phyloP scores from a whole-genome alignment of 2,329 filamentous ascomycete genomes.

The Mariannaea elegans region DNA sequence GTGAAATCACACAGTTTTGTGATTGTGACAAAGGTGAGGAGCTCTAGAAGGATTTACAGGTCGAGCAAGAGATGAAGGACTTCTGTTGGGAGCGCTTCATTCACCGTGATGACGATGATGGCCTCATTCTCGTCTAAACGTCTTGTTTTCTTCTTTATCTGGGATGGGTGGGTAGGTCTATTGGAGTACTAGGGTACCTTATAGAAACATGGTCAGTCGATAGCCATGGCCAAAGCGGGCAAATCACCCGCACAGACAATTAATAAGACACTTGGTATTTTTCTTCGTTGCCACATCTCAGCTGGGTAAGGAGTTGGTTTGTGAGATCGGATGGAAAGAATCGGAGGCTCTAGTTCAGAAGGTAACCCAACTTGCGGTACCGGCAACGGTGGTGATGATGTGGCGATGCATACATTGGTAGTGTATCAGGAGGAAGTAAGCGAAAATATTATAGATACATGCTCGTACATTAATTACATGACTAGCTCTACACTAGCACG shows the following conservation, averaged over 20 bases:
- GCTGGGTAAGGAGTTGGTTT: too few relatives aligned
- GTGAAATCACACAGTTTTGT: slow-evolving; percentile 3
- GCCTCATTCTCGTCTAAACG: not conserved
- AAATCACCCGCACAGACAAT: not conserved
- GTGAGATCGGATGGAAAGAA: not conserved
- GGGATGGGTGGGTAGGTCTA: slow-evolving; percentile 8
- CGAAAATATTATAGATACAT: not conserved
- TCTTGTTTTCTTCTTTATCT: slow-evolving; percentile 6
- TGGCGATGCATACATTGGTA: slow-evolving; percentile 19
- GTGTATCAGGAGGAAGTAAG: not conserved
- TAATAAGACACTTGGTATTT: not conserved
- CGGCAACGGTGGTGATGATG: slow-evolving; percentile 17
- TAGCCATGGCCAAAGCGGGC: not conserved
- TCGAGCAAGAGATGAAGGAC: slow-evolving; percentile 8
- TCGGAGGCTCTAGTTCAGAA: not conserved
- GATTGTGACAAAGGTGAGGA: slow-evolving; percentile 18
- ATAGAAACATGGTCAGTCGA: slow-evolving; percentile 3
- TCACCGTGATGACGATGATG: not conserved
- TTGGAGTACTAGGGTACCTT: slow-evolving; percentile 17
- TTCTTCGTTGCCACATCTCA: too few relatives aligned
- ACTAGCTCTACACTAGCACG: not conserved
- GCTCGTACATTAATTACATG: not conserved
- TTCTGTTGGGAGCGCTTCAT: not conserved
- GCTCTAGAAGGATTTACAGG: slow-evolving; percentile 11
- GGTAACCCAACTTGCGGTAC: not conserved